Conservation (phyloP, 2,329 filamentous ascomycete species). For the Cercospora sesami region DNA sequence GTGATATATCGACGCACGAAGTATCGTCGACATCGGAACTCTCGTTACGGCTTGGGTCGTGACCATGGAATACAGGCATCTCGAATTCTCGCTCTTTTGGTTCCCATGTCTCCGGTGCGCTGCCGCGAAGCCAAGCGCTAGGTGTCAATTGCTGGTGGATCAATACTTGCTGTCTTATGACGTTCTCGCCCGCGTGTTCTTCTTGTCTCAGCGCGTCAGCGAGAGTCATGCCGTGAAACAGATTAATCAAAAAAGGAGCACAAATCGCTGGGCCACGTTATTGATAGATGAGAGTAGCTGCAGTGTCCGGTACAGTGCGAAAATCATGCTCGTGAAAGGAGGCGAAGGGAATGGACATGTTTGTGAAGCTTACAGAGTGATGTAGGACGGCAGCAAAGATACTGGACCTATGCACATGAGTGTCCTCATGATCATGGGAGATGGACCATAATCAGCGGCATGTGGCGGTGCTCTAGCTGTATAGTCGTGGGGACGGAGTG, state of each 20-base stretch:
- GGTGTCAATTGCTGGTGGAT: not conserved
- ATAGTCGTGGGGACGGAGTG: not conserved
- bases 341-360: not conserved
- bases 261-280: constrained; percentile 7
- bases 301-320: not conserved
- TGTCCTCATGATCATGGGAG: constrained; percentile 6
- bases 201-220: not conserved
- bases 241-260: constrained; percentile 4
- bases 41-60: not conserved
- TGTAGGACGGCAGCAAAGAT: constrained; percentile 1
- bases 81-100: constrained; percentile 1
- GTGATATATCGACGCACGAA: not conserved
- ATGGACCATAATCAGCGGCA: constrained; percentile 1
- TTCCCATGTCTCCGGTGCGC: not conserved
- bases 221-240: constrained; percentile 11
- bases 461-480: constrained; percentile 10
- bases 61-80: not conserved
- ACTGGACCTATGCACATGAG: not conserved
- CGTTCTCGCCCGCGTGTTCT: constrained; percentile 5
- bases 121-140: not conserved
- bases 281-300: constrained; percentile 4
- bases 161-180: not conserved
- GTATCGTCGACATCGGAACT: not conserved
- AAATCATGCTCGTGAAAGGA: constrained; percentile 7
- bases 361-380: constrained; percentile 10